Evolutionary conservation across 768 basidiomycete species (phyloP).

Genomic region (Mrakia hoshinonis): DNA sequence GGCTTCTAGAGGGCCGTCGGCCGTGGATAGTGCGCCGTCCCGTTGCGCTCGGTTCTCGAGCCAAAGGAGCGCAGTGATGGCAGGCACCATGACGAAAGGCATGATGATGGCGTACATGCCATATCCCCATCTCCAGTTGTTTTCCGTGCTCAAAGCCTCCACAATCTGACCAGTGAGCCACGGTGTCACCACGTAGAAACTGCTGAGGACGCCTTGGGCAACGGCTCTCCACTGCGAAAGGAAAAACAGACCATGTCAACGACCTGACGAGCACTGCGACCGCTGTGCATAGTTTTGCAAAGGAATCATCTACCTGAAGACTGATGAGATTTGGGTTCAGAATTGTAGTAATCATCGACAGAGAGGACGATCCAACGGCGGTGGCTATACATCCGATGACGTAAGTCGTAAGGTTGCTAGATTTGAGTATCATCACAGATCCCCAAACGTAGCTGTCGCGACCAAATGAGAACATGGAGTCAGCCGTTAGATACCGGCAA

Average conservation of each 20-base stretch:
- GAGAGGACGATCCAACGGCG: constrained; percentile 5
- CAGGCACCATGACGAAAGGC: constrained; percentile 35
- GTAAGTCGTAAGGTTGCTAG: constrained; percentile 34
- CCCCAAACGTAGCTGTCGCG: constrained; percentile 35
- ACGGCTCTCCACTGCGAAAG: constrained; percentile 12
- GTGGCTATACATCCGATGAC: constrained; percentile 2
- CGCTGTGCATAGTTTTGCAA: too few relatives aligned
- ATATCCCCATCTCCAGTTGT: constrained; percentile 40
- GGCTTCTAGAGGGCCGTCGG: not conserved
- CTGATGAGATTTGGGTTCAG: constrained; percentile 12
- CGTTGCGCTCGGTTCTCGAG: constrained; percentile 16
- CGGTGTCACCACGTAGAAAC: not conserved
- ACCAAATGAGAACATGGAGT: not conserved
- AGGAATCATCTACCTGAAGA: not conserved
- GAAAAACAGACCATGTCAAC: too few relatives aligned
- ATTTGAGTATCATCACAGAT: constrained; percentile 37
- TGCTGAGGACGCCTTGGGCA: not conserved
- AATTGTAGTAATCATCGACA: constrained; percentile 9
- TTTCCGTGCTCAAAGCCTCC: constrained; percentile 31
- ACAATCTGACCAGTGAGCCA: constrained; percentile 33
- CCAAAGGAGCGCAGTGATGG: constrained; percentile 36
- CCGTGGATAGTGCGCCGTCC: not conserved
- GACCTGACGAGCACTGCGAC: too few relatives aligned
- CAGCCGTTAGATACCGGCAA: not conserved
- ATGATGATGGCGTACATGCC: constrained; percentile 34